Base-by-base conservation (phyloP, 768 basidiomycete genomes). In the Kwoniella dejecticola region DNA sequence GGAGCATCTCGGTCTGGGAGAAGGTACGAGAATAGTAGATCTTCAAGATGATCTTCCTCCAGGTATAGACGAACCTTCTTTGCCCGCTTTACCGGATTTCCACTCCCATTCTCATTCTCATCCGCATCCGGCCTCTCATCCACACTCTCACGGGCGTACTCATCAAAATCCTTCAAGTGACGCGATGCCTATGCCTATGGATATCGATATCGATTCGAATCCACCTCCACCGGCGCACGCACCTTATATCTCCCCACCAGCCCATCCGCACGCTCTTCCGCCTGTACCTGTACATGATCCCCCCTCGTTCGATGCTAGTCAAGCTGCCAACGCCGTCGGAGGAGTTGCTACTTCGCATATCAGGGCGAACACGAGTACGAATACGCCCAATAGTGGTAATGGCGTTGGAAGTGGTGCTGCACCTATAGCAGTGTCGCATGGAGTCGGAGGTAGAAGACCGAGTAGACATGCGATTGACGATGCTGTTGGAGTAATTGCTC, bases 41-140 rank as follows among this genome's bases (percentile, higher is more conserved):
- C 63, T 75, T 19, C 73, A 76, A 68, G 77, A 75, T 41, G 77
- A 78, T 52, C 69, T 78, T n/a, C 77, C 77, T 38, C 77, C 77
- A 5, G 74, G 75, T 4, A 77, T 78, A 21, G 77, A 78, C 53
- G 77, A 78, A 57, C 77, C 77, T 11, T 77, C 75, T 12, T 63
- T 78, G 6, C 77, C 77, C 3, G 74, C 76, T 21, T 45, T 78
- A 45, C 77, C 77, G 0, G 62, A 66, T 40, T 72, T 64, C n/a
- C 63, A 47, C 13, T 19, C 53, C 2, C 60, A 60, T 31, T 44
- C 40, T 8, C 40, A 38, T 21, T 11, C 21, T 8, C 49, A 55
- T 62, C 4, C 41, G 10, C 17, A 8, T n/a, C n/a, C n/a, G n/a
- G n/a, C n/a, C n/a, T n/a, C 19, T 36, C 30, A 52, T 5, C 29